Evolutionary conservation across 495 filamentous ascomycete genomes (phyloP), one percentile per base, ranked within the genome.

Genomic region (Aspergillus mulundensis): DNA sequence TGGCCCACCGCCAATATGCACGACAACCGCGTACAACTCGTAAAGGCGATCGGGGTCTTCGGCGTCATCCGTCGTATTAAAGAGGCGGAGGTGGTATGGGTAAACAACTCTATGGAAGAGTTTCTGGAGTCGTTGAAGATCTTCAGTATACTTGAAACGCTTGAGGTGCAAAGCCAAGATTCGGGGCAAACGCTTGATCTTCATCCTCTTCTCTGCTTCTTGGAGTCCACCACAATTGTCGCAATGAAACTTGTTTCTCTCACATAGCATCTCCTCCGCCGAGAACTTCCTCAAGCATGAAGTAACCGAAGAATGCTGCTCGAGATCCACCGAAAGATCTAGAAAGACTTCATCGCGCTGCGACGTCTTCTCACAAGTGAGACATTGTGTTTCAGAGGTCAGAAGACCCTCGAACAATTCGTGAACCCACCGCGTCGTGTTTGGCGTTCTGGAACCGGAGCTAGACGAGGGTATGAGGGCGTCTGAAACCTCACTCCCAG

Each of bases 171-270:
- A 72, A 8, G 94, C 91, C 53, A 98, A 70, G 38, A 98, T 91
- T 61, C 88, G 90, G 1, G 94, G 94, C 58, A 97, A 74, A 53
- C 90, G 84, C 72, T 98, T 98, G 58, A 98, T 91, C 77, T 98
- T 98, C 94, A 98, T 98, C 14, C 94, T 82, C 77, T 98, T 98
- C 66, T 97, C 94, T 0, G 94, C 94, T 72, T 98, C 94, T 72
- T 98, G 95, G 19, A 98, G 75, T 5, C 95, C 95, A 45, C 95
- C 94, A 60, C 94, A 98, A 59, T 90, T 90, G 66, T 98, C 94
- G 69, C 94, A 98, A 66, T 97, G 94, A 61, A 98, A 98, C 62
- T 98, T 95, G 75, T 98, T 98, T 53, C 90, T 82, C 72, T 98
- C 94, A 65, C 94, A 97, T 53, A 98, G 85, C 95, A 97, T 97